Evolutionary conservation across 2,329 filamentous ascomycete genomes (phyloP).

Genomic region (Penicillium sp.): DNA sequence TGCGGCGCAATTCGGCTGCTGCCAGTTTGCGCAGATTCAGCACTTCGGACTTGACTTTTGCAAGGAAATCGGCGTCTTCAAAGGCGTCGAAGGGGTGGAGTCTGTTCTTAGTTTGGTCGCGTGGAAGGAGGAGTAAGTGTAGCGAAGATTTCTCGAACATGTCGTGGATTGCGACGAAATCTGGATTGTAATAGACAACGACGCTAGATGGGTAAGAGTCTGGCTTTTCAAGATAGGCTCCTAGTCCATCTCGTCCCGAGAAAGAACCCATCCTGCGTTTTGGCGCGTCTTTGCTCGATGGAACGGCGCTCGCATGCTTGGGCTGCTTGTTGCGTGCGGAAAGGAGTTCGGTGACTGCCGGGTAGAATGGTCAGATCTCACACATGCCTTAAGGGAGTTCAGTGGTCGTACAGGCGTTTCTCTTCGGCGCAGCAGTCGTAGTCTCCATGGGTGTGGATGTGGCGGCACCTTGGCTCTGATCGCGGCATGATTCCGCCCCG

Average conservation of each 20-base stretch:
- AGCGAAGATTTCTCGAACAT: slow-evolving; percentile 80
- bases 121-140: slow-evolving; percentile 84
- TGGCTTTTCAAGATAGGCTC: slow-evolving; percentile 65
- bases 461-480: neutral
- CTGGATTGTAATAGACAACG: slow-evolving; percentile 65
- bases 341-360: slow-evolving; percentile 56
- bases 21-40: slow-evolving; percentile 62
- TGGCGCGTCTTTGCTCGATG: slow-evolving; percentile 15
- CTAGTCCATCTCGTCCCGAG: slow-evolving; percentile 60
- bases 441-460: neutral
- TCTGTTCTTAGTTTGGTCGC: slow-evolving; percentile 58
- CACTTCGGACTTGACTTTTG: slow-evolving; percentile 60
- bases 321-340: slow-evolving; percentile 47
- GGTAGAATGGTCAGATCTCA: neutral
- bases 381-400: neutral
- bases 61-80: slow-evolving; percentile 67
- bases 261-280: slow-evolving; percentile 22
- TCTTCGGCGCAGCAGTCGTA: slow-evolving; percentile 28
- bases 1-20: slow-evolving; percentile 70
- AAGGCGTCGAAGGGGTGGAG: slow-evolving; percentile 77
- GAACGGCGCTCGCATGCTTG: slow-evolving; percentile 19
- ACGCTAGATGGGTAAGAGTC: slow-evolving; percentile 56
- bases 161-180: slow-evolving; percentile 77
- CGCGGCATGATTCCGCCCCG: neutral
- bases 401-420: slow-evolving; percentile 37